Conservation (phyloP, 1,139 yeast genomes). For the Kluyveromyces marxianus region DNA sequence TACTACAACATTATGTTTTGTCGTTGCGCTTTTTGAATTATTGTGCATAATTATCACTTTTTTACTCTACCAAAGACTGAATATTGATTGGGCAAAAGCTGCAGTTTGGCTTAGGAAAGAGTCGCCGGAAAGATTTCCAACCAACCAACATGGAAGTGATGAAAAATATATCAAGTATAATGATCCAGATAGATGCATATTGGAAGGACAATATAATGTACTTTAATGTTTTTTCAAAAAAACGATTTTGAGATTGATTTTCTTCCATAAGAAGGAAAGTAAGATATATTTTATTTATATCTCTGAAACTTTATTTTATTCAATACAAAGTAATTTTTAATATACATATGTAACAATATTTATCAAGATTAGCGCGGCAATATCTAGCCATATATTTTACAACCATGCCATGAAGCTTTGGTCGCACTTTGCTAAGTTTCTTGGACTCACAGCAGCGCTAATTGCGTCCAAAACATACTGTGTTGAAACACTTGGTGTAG, state of each 20-base stretch:
- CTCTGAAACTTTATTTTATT: not conserved
- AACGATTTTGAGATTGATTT: no score
- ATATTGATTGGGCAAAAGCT: slow-evolving; percentile 5
- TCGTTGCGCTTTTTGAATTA: not conserved
- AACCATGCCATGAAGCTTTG: slow-evolving; percentile 95
- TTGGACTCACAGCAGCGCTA: slow-evolving; percentile 92
- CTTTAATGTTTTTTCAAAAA: no score
- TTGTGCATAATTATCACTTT: not conserved
- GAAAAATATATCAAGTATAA: slow-evolving; percentile 1
- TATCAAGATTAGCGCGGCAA: no score
- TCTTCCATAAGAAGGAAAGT: no score
- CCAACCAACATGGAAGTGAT: not conserved
- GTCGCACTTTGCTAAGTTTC: slow-evolving; percentile 88
- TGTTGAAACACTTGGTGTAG: slow-evolving; percentile 75
- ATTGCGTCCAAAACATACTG: slow-evolving; percentile 88
- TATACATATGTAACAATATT: not conserved
- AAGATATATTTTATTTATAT: not conserved
- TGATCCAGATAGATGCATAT: not conserved
- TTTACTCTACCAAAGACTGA: slow-evolving; percentile 3
- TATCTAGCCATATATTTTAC: slow-evolving; percentile 19
- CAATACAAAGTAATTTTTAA: not conserved
- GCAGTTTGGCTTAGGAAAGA: slow-evolving; percentile 2
- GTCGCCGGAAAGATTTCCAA: not conserved
- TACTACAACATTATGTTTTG: not conserved
- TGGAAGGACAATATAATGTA: slow-evolving; percentile 1